These are phyloP conservation scores for Paecilomyces sp. DNA, from an alignment of 2,329 filamentous ascomycete genomes.

Conservation along the genomic window DNA sequence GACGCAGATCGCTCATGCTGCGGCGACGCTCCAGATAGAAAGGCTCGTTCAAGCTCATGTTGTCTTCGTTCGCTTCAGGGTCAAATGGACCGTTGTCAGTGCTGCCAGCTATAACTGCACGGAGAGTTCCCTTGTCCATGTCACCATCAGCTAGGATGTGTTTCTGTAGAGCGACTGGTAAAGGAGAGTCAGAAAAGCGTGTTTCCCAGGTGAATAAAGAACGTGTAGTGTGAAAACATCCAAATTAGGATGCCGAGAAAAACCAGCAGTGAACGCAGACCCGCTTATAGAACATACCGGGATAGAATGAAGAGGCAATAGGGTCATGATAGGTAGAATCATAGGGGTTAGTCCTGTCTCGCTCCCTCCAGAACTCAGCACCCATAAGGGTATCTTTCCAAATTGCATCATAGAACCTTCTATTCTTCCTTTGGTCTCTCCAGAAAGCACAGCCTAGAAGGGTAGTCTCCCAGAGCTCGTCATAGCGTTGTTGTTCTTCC, in stretches of 20 bases:
- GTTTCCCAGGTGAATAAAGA: neutral
- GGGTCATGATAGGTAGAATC: neutral
- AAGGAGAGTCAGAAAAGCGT: neutral
- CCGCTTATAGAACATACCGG: neutral
- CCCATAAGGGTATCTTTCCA: conserved; percentile 21
- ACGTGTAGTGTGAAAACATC: neutral
- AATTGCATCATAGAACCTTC: too few species aligned
- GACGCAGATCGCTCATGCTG: conserved; percentile 19
- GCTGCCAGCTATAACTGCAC: neutral
- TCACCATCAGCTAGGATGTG: neutral
- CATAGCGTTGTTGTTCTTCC: too few species aligned
- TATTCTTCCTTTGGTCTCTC: too few species aligned
- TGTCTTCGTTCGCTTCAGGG: neutral
- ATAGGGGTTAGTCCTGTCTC: conserved; percentile 2
- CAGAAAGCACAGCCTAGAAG: too few species aligned
- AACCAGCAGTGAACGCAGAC: conserved; percentile 4
- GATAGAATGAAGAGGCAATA: too few species aligned
- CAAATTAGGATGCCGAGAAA: neutral
- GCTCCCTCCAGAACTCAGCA: conserved; percentile 20
- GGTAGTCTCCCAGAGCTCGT: too few species aligned
- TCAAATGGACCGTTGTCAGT: neutral
- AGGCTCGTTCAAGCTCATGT: neutral
- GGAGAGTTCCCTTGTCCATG: neutral
- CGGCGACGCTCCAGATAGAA: conserved; percentile 12
- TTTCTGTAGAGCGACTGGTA: neutral